phyloP scores from a whole-genome alignment of 2,329 filamentous ascomycete genomes.

The Cylindrodendrum hubeiense region DNA sequence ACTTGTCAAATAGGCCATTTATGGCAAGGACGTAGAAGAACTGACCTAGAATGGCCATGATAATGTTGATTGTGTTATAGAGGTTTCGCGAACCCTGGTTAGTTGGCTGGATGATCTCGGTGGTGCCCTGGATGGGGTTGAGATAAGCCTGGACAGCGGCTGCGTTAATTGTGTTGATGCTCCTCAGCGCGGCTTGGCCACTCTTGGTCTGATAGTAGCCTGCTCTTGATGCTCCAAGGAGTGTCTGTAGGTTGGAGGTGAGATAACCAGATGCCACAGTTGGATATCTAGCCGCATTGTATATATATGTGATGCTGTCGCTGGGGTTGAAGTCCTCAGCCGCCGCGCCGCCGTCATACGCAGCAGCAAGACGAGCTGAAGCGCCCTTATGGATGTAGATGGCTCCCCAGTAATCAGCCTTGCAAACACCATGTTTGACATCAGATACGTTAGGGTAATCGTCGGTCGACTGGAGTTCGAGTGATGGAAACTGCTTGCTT shows the following conservation, averaged over 20 bases:
- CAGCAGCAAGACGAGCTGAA: constrained; percentile 44
- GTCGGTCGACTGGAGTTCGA: constrained; percentile 37
- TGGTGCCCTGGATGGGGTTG: constrained; percentile 43
- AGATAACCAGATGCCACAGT: constrained; percentile 39
- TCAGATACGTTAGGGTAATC: constrained; percentile 35
- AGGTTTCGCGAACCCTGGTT: constrained; percentile 47
- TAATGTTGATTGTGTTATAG: constrained; percentile 53
- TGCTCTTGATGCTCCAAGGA: constrained; percentile 38
- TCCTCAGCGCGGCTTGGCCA: constrained; percentile 13
- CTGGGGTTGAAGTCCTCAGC: constrained; percentile 46
- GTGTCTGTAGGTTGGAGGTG: constrained; percentile 43
- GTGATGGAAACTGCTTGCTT: constrained; percentile 43
- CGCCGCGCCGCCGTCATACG: constrained; percentile 34
- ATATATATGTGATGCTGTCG: constrained; percentile 49
- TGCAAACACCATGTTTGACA: constrained; percentile 48
- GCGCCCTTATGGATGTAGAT: constrained; percentile 46
- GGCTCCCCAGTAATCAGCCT: constrained; percentile 50
- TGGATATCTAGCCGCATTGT: constrained; percentile 50
- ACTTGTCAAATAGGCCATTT: constrained; percentile 3
- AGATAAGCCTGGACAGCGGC: constrained; percentile 41
- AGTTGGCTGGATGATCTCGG: constrained; percentile 46
- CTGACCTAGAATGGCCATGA: constrained; percentile 48
- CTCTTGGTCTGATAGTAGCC: constrained; percentile 33
- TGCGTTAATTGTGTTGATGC: constrained; percentile 33
- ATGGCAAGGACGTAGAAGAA: constrained; percentile 39